Base-by-base conservation (phyloP, 1,284 basidiomycete species). In the Volvariella surrecta region DNA sequence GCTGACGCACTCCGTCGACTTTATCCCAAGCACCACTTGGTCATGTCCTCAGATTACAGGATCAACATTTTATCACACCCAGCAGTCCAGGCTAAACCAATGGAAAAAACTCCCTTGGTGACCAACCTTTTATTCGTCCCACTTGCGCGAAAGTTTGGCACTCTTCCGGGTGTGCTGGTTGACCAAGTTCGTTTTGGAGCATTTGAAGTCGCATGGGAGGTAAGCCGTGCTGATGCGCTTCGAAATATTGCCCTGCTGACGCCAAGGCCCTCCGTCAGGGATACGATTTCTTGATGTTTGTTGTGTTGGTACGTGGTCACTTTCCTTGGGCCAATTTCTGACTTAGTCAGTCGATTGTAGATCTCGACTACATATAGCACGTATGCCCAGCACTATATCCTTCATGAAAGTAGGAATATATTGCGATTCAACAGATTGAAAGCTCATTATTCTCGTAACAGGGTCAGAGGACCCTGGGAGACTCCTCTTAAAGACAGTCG, bases 11-110 rank as follows among this genome's bases (percentile, higher is more conserved):
- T 86, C 37, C 71, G 69, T 37, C 70, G 68, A 51, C 49, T 79
- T 9, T 78, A 85, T 55, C 80, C 83, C 2, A 67, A 73, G 3
- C 68, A 82, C 51, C 76, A 78, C 18, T 51, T 86, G 20, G 68
- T 82, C 3, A 60, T 73, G 47, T 73, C 78, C 2, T 55, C 61
- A 13, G 75, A 79, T 48, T 58, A 49, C 42, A 56, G 60, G 21
- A 53, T 77, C 48, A 63, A 71, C 49, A 49, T 83, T 35, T 58
- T 82, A 7, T 57, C 57, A 8, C 74, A 75, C 49, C 82, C 83
- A 28, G 72, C 60, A 15, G 68, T 70, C 8, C 45, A 57, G 21
- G 57, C 67, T 4, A 59, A 67, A 34, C 72, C 78, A 2, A 40
- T 79, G 11, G 64, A 73, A 11, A 62, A 71, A 22, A 59, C 65